Conservation (phyloP, 2,329 filamentous ascomycete species). For the Ophiosphaerella narmari region DNA sequence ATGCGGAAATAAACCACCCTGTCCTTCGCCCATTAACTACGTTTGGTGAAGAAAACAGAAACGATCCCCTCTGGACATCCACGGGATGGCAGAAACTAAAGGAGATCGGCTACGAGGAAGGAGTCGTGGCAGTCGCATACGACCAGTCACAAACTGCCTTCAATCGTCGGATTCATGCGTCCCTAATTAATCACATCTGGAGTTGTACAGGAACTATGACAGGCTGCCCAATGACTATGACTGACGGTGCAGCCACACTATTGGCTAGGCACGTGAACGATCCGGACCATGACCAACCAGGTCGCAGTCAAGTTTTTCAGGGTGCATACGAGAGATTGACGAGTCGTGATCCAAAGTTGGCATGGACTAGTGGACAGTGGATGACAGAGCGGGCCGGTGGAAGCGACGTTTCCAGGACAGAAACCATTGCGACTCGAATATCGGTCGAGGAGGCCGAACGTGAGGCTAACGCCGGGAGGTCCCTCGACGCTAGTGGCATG, state of each 20-base stretch:
- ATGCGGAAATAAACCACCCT: slow-evolving; percentile 69
- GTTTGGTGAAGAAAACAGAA: slow-evolving; percentile 60
- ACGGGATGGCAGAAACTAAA: slow-evolving; percentile 70
- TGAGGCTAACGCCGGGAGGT: slow-evolving; percentile 25
- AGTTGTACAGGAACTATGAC: slow-evolving; percentile 63
- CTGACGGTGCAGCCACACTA: slow-evolving; percentile 59
- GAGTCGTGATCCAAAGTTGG: slow-evolving; percentile 55
- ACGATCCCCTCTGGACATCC: slow-evolving; percentile 64
- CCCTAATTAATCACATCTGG: slow-evolving; percentile 64
- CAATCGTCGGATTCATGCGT: slow-evolving; percentile 64
- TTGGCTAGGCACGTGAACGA: slow-evolving; percentile 24
- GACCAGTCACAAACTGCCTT: slow-evolving; percentile 58
- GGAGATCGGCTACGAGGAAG: slow-evolving; percentile 62
- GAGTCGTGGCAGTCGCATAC: slow-evolving; percentile 65
- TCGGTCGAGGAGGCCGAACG: slow-evolving; percentile 24
- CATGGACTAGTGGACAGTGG: slow-evolving; percentile 78
- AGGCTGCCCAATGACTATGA: slow-evolving; percentile 70
- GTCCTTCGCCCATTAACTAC: slow-evolving; percentile 64
- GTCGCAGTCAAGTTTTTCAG: slow-evolving; percentile 52
- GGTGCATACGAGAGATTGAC: slow-evolving; percentile 60
- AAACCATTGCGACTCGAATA: slow-evolving; percentile 60
- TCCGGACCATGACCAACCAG: slow-evolving; percentile 31
- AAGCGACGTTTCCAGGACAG: slow-evolving; percentile 70
- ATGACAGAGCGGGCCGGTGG: slow-evolving; percentile 75
- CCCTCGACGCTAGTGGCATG: slow-evolving; percentile 34